phyloP scores from a whole-genome alignment of 2,329 filamentous ascomycete species.

The Scorias spongiosa region DNA sequence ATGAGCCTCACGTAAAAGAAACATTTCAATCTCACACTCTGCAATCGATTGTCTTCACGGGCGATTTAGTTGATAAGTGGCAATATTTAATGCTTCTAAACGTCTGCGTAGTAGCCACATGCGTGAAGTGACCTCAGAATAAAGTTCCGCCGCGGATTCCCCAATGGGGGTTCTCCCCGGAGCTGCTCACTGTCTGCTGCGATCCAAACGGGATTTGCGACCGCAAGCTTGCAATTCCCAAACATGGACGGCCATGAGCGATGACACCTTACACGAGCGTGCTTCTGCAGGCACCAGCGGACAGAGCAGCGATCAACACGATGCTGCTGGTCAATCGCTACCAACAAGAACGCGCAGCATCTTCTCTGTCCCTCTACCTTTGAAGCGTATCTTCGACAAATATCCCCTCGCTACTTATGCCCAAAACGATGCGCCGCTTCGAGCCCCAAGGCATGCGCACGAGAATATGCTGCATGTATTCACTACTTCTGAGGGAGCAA shows the following conservation, averaged over 20 bases:
- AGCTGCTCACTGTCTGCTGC: no score
- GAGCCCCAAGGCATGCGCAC: constrained; percentile 33
- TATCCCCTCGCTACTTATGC: constrained; percentile 69
- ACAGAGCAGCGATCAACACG: neutral
- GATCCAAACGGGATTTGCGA: no score
- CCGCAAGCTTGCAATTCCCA: neutral
- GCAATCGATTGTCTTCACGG: no score
- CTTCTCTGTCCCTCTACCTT: constrained; percentile 52
- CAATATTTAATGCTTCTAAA: no score
- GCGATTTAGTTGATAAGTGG: no score
- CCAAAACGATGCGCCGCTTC: constrained; percentile 56
- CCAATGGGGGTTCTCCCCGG: no score
- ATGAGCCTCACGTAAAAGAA: no score
- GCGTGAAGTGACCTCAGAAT: no score
- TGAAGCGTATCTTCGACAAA: constrained; percentile 69
- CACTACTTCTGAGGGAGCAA: constrained; percentile 47
- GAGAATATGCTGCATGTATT: constrained; percentile 63
- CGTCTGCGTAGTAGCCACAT: no score
- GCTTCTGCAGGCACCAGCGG: neutral
- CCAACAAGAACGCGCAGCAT: constrained; percentile 8
- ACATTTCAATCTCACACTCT: no score
- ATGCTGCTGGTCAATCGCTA: neutral
- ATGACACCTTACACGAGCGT: neutral
- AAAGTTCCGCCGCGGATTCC: no score
- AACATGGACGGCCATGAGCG: neutral